Base-by-base conservation (phyloP, 306 rosid species). In the Quercus dentata region DNA sequence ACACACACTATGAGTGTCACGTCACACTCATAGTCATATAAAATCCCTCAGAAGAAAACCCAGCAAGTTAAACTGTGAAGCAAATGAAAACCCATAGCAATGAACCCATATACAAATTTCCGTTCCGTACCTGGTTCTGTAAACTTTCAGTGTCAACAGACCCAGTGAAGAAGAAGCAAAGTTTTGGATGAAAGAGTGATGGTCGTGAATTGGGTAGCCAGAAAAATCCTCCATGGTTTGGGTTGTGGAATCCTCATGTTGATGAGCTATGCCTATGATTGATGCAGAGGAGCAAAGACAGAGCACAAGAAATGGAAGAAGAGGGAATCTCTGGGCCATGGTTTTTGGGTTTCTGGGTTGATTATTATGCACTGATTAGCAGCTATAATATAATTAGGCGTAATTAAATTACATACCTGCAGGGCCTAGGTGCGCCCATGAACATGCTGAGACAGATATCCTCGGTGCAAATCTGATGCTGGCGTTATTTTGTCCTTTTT, bases 181-280 rank as follows among this genome's bases (percentile, higher is more conserved):
- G 76, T 63, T 76, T 80, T 83, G 81, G 52, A 56, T 13, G 75
- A 27, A 63, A 44, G 87, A 71, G 83, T 83, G 83, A 79, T 91
- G 85, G 27, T 88, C 91, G 35, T 84, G 92, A 80, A 94, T 73
- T 79, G 94, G 73, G 84, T 91, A 92, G 67, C 99, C 99, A 6
- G 97, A 88, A 80, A 94, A 94, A 69, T 87, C 90, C 63, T 92
- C 99, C 94, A 91, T 91, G 77, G 99, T 92, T 88, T 71, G 81
- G 86, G 84, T 85, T 20, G 90, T 76, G 79, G 97, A 88, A 89
- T 92, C 91, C 44, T 82, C 92, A 81, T 88, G 73, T 73, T 69
- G 78, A 2, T 87, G 84, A 71, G 89, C 67, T n/a, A 81, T 64
- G 77, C 89, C 67, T n/a, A 81, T 64, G 77, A 82, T 71, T 78